Base-by-base conservation (phyloP, 495 filamentous ascomycete species). In the Penicillium verhagenii region DNA sequence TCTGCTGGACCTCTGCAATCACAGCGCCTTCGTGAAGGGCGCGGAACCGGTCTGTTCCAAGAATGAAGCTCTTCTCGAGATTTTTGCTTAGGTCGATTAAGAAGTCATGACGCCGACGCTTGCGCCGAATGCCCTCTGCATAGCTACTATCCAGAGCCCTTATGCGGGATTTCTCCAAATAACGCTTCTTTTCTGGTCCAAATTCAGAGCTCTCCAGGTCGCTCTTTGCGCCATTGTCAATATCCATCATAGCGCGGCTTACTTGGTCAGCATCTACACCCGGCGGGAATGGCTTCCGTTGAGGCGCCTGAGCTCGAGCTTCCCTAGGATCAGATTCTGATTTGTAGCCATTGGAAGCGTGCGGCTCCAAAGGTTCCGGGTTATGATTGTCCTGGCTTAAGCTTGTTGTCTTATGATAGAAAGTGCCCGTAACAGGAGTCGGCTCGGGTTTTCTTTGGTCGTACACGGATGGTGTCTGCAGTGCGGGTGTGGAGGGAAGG, bases 1-100 rank as follows among this genome's bases (percentile, higher is more conserved):
- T 89, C 50, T 88, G 85, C 54, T 94, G 89, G 1, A 98, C 93
- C 60, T 96, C 86, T 40, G 87, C 82, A 48, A 92, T 77, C 16
- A 92, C 94, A 13, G 84, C 85, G 4, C 83, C 78, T 61, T 85
- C 83, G 59, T 87, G 78, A 26, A 65, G 61, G n/a, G 68, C 58
- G 47, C 80, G 69, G 61, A 84, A 88, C 26, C 79, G 74, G 18
- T 82, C 73, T 43, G 75, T 76, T 24, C 80, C 82, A 4, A 70
- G 63, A 38, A 79, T 70, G 20, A 80, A 80, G 58, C 83, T 79
- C 45, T 64, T 73, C 56, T 76, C 76, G 33, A 89, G 78, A 18
- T 77, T 74, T 35, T 77, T 73, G 14, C 74, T 72, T 21, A 84
- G 73, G 21, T 75, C 74, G 20, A 75, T 63, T 16, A 82, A 63